These are phyloP conservation scores for Phytophthora citricola DNA, from an alignment of 352 stramenopile genomes.

Conservation along the genomic window DNA sequence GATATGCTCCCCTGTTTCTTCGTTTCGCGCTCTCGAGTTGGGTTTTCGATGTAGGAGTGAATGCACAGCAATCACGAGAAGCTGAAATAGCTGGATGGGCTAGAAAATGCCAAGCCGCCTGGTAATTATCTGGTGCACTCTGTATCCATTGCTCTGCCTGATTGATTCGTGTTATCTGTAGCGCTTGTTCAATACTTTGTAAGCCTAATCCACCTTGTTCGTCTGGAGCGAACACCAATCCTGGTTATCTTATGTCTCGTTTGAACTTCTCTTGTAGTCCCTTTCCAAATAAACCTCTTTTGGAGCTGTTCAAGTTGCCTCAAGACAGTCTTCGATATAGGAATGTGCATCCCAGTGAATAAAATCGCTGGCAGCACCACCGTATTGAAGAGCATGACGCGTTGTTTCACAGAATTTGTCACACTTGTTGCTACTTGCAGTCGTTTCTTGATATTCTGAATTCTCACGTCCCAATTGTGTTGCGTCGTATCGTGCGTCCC, in stretches of 20 bases:
- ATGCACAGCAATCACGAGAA: not conserved
- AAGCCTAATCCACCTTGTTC: not conserved
- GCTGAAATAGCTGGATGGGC: not conserved
- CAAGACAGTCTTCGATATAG: not conserved
- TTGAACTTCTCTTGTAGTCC: not conserved
- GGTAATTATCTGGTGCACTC: not conserved
- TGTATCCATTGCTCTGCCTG: not conserved
- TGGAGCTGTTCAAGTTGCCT: conserved; percentile 6
- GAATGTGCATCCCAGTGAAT: conserved; percentile 12
- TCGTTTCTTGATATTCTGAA: conserved; percentile 1
- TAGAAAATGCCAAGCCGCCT: not conserved
- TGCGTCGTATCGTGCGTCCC: not conserved
- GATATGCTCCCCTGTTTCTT: no score
- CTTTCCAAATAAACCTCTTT: conserved; percentile 17
- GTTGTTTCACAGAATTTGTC: conserved; percentile 3
- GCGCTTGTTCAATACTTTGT: not conserved
- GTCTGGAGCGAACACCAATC: not conserved
- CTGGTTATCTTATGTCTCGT: not conserved
- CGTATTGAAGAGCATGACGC: conserved; percentile 8
- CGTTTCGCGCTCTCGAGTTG: not conserved
- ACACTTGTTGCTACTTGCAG: conserved; percentile 1
- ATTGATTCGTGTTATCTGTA: not conserved
- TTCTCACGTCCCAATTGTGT: conserved; percentile 8
- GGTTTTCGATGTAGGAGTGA: not conserved
- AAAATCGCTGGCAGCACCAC: conserved; percentile 7